phyloP scores from a whole-genome alignment of 1,284 basidiomycete genomes.

The Irpex sp. region DNA sequence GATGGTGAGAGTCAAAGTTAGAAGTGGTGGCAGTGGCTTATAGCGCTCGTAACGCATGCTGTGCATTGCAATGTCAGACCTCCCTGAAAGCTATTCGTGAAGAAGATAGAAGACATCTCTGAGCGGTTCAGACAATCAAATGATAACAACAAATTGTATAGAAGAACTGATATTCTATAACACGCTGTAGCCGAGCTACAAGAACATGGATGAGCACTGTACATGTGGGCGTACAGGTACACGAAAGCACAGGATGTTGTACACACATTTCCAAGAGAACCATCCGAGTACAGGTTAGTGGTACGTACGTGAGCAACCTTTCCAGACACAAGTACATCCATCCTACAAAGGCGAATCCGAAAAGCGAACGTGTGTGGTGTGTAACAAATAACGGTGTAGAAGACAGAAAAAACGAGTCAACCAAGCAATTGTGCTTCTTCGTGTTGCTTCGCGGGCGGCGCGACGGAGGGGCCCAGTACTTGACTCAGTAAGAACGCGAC shows the following conservation, averaged over 20 bases:
- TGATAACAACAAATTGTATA: neutral
- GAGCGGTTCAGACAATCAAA: no score
- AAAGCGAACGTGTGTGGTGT: neutral
- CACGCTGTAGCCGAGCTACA: neutral
- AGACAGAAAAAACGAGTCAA: neutral
- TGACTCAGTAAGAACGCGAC: constrained; percentile 63
- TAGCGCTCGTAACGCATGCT: neutral
- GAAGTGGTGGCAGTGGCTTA: neutral
- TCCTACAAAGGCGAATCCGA: neutral
- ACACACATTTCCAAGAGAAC: neutral
- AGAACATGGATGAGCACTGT: neutral
- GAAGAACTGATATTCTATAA: neutral
- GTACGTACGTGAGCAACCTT: neutral
- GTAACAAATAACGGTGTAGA: neutral
- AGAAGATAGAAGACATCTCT: no score
- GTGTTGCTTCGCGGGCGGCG: constrained; percentile 12
- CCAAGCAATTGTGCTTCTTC: constrained; percentile 8
- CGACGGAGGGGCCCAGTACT: constrained; percentile 44
- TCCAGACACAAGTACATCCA: neutral
- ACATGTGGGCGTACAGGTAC: neutral
- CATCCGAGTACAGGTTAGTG: neutral
- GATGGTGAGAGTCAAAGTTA: neutral
- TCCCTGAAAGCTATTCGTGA: no score
- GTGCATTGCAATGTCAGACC: neutral
- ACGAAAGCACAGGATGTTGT: neutral